phyloP scores from a whole-genome alignment of 2,329 filamentous ascomycete species.

The Cephalotrichum gorgonifer region DNA sequence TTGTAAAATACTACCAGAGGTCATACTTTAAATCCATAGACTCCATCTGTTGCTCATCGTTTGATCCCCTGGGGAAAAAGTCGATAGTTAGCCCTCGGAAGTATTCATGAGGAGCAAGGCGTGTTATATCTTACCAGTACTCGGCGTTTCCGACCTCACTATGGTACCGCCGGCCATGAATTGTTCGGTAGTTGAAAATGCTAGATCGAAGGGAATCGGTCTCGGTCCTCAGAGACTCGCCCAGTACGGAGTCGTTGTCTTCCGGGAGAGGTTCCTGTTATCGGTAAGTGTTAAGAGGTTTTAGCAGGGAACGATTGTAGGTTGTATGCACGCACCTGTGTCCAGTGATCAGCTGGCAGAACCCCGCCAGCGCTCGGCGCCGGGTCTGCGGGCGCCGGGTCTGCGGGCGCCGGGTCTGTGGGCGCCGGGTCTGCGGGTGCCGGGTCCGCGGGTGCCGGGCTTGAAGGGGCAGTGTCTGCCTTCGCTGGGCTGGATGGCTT shows the following conservation, averaged over 20 bases:
- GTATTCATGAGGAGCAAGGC: neutral
- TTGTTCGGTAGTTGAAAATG: conserved; percentile 17
- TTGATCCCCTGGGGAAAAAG: conserved; percentile 10
- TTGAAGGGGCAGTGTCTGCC: too few relatives aligned
- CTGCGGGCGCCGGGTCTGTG: too few relatives aligned
- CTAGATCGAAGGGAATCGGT: conserved; percentile 18
- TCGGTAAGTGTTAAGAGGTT: neutral
- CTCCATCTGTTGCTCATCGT: conserved; percentile 16
- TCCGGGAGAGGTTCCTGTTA: neutral
- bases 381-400: neutral
- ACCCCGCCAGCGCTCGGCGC: neutral
- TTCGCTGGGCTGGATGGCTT: neutral
- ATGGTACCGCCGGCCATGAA: conserved; percentile 20
- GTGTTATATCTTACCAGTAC: conserved; percentile 12
- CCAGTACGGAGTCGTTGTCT: neutral
- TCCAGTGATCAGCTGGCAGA: conserved; percentile 3
- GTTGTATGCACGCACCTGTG: neutral
- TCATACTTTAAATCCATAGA: conserved; percentile 3
- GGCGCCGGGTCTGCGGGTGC: too few relatives aligned
- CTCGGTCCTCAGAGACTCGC: neutral
- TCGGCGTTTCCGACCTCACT: conserved; percentile 15
- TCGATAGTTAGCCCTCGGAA: neutral
- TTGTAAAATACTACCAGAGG: too few relatives aligned
- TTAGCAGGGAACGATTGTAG: too few relatives aligned
- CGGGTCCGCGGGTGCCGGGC: neutral